Evolutionary conservation across 2,329 filamentous ascomycete species (phyloP).

Genomic region (Oidium heveae): DNA sequence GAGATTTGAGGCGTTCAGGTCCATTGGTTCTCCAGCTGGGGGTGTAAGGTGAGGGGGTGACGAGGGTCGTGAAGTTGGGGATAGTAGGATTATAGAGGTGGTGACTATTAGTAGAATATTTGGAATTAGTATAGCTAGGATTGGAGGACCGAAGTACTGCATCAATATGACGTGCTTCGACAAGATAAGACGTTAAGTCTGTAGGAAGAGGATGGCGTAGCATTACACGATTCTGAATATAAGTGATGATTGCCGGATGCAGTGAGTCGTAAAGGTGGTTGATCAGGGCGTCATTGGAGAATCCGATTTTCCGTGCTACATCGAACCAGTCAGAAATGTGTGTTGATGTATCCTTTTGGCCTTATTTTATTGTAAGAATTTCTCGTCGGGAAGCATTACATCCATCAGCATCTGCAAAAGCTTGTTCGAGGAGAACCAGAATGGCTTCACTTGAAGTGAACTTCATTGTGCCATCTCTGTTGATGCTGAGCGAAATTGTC

Average conservation of each 20-base stretch:
- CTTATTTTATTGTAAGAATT: not conserved
- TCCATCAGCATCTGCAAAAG: not conserved
- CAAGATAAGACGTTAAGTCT: not conserved
- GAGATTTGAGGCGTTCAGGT: not conserved
- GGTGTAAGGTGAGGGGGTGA: not conserved
- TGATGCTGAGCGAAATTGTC: not conserved
- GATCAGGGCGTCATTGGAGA: not conserved
- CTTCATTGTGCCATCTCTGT: not conserved
- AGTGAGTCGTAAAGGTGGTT: not conserved
- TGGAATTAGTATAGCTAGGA: not conserved
- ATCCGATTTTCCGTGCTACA: not conserved
- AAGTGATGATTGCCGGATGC: not conserved
- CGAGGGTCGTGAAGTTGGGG: not conserved
- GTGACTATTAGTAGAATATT: not conserved
- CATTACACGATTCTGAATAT: constrained; percentile 1
- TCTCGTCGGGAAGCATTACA: not conserved
- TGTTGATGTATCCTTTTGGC: not conserved
- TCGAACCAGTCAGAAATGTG: not conserved
- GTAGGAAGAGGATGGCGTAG: not conserved
- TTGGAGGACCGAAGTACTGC: not conserved
- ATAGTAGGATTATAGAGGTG: not conserved
- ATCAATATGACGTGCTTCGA: not conserved
- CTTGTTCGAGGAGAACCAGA: not conserved
- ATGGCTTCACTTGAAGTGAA: not conserved
- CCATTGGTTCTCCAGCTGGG: not conserved